Conservation (phyloP, 148 eudicot genomes). For the Vaccinium myrtillus region DNA sequence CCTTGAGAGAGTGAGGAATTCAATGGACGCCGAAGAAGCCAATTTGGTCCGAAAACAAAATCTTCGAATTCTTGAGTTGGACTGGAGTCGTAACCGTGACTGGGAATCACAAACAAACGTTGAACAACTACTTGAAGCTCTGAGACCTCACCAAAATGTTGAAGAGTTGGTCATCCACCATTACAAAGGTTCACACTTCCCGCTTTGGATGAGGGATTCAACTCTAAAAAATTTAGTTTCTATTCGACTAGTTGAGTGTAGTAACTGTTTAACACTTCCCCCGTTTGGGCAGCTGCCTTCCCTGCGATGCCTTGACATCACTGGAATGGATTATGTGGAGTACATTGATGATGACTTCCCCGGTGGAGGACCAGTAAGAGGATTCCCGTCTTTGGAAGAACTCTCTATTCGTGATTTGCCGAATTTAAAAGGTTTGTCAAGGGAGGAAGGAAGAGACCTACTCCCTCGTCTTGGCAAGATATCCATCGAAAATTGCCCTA, state of each 20-base stretch:
- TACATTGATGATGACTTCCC: not conserved
- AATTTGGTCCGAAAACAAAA: not conserved
- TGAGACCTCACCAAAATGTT: not conserved
- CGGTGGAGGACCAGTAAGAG: not conserved
- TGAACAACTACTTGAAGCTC: not conserved
- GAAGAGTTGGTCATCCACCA: not conserved
- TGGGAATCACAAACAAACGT: not conserved
- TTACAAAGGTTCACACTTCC: not conserved
- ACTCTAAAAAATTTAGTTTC: not conserved
- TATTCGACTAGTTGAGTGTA: not conserved
- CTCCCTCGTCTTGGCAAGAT: not conserved
- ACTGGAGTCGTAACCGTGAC: not conserved
- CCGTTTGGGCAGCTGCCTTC: not conserved
- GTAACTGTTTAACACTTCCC: not conserved
- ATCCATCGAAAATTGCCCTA: not conserved
- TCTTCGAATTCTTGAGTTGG: not conserved
- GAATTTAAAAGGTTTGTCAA: conserved; percentile 7
- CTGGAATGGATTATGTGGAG: not conserved
- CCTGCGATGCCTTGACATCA: not conserved
- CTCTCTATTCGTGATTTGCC: not conserved
- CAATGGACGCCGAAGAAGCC: not conserved
- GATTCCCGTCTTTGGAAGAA: conserved; percentile 9
- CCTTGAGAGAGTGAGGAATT: conserved; percentile 7
- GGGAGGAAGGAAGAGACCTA: not conserved
- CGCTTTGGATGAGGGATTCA: not conserved